Evolutionary conservation across 108 stramenopile species (phyloP).

Genomic region (Nitzschia sp.): DNA sequence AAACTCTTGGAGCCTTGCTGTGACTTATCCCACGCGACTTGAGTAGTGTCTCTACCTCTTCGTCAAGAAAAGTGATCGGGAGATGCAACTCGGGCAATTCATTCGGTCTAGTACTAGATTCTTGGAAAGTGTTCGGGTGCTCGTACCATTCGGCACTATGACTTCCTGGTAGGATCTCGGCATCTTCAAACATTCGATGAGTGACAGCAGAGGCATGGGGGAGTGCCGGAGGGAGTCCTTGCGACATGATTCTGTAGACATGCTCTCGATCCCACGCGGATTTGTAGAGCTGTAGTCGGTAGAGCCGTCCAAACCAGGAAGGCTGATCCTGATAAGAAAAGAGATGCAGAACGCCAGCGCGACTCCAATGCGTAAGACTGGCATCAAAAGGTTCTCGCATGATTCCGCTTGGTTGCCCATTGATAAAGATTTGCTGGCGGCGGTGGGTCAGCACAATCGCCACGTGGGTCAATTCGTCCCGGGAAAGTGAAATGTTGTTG

Average conservation of each 20-base stretch:
- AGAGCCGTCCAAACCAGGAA: conserved; percentile 31
- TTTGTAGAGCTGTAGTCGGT: conserved; percentile 16
- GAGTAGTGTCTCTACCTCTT: conserved; percentile 18
- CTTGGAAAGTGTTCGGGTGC: neutral
- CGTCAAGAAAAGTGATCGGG: conserved; percentile 11
- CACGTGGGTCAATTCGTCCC: conserved; percentile 21
- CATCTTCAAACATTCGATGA: conserved; percentile 42
- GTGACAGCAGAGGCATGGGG: neutral
- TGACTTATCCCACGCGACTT: neutral
- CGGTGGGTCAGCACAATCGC: conserved; percentile 18
- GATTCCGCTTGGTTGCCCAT: conserved; percentile 17
- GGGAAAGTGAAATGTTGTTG: neutral
- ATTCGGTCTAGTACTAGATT: neutral
- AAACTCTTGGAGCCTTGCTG: conserved; percentile 5
- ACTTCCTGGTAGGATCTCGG: conserved; percentile 19
- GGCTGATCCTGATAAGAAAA: conserved; percentile 8
- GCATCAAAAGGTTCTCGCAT: conserved; percentile 27
- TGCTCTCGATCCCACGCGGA: neutral
- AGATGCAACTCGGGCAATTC: conserved; percentile 15
- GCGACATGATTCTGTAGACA: conserved; percentile 6
- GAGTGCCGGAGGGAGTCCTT: conserved; percentile 16
- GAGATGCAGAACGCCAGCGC: conserved; percentile 6
- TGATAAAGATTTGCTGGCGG: conserved; percentile 32
- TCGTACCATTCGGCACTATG: conserved; percentile 25
- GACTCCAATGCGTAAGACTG: conserved; percentile 30